Base-by-base conservation (phyloP, 495 filamentous ascomycete genomes). In the Talaromyces nanjingensis region DNA sequence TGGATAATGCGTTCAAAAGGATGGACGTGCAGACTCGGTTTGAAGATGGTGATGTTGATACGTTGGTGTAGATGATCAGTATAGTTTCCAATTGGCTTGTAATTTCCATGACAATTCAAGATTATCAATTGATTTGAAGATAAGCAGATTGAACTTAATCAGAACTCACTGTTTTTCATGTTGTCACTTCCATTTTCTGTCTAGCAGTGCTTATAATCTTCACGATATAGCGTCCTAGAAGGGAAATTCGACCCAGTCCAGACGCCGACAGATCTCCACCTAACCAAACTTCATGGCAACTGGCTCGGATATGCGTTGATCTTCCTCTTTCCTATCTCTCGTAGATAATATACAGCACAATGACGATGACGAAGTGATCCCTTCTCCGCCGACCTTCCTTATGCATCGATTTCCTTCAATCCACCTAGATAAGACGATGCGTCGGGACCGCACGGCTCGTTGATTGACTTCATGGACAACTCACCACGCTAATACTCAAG, bases 1-100 rank as follows among this genome's bases (percentile, higher is more conserved):
- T 96, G 27, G 70, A 78, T 63, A 89, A 84, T 67, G 92, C 91
- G 0, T 89, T 93, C 70, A 81, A 84, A 62, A 79, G 92, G 65
- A 87, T 97, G 81, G 91, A 94, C 67, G 71, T 77, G 3, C 82
- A 80, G 24, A 83, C 83, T 31, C 64, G 73, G 64, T 69, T 77
- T 42, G 84, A 85, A 66, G 66, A 66, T 60, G 75, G 77, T n/a
- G 47, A 27, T 27, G 53, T 27, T 29, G 53, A 56, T 16, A 56
- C 53, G 53, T 29, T 14, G 53, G 53, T 56, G 53, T 54, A 54
- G 12, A 54, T 22, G 49, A 25, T 25, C 4, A 11, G 18, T 54
- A 11, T 22, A n/a, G 24, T 54, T 2, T 54, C 18, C 12, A 14
- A 42, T 16, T 42, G 14, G 37, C 12, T 42, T 56, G 0, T 2